Conservation (phyloP, 2,329 filamentous ascomycete species). For the Aspergillus ochraceoroseus region DNA sequence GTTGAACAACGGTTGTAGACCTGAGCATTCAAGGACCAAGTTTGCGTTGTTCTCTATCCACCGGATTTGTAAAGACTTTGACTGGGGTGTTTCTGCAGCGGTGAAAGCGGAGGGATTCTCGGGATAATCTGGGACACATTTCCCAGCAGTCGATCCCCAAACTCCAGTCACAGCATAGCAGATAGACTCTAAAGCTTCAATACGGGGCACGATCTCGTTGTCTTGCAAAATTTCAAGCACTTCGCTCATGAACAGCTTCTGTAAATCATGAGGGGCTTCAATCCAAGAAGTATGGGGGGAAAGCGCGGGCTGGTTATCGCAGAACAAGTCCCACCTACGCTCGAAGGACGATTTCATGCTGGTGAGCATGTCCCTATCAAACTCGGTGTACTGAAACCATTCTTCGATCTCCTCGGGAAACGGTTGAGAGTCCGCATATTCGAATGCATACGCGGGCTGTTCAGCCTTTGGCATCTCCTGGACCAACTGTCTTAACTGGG, state of each 20-base stretch:
- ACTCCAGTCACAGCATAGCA: conserved; percentile 60
- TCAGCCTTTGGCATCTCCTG: conserved; percentile 67
- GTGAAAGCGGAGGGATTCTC: conserved; percentile 34
- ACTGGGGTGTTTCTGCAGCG: conserved; percentile 42
- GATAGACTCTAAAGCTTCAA: conserved; percentile 45
- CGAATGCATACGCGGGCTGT: conserved; percentile 76
- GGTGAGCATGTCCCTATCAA: conserved; percentile 74
- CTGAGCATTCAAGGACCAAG: conserved; percentile 35
- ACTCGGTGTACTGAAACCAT: conserved; percentile 91
- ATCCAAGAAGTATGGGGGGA: conserved; percentile 58
- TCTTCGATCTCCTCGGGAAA: conserved; percentile 90
- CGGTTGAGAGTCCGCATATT: conserved; percentile 65
- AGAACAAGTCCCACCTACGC: conserved; percentile 63
- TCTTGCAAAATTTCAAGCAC: conserved; percentile 38
- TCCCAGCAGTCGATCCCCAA: conserved; percentile 64
- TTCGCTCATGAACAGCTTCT: conserved; percentile 40
- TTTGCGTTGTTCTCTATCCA: conserved; percentile 45
- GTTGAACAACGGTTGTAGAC: conserved; percentile 35
- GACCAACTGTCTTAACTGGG: conserved; percentile 68
- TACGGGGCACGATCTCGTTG: conserved; percentile 38
- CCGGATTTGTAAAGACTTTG: conserved; percentile 46
- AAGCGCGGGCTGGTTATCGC: conserved; percentile 28
- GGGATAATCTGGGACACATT: conserved; percentile 29
- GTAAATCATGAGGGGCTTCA: conserved; percentile 53
- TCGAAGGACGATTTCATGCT: conserved; percentile 73